Percentiles rank a stretch among this genome's conserved stretches.
Conservation (phyloP, 2,329 filamentous ascomycete species). For the Exophiala bonariae region DNA sequence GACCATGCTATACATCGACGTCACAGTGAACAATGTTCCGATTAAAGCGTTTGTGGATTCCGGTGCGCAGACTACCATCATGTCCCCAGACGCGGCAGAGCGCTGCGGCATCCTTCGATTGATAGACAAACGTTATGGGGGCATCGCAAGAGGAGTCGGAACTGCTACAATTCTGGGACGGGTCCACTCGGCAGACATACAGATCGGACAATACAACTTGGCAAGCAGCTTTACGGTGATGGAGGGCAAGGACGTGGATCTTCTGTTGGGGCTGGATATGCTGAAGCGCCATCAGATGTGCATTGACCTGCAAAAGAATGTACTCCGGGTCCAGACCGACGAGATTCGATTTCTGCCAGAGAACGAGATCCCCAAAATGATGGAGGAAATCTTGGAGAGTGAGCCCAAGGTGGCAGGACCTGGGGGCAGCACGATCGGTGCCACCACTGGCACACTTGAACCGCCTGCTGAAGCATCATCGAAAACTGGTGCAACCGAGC, state of each 20-base stretch:
- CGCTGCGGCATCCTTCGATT: slow-evolving; percentile 94
- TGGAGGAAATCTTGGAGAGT: slow-evolving; percentile 66
- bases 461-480: slow-evolving; percentile 10
- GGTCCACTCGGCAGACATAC: slow-evolving; percentile 93
- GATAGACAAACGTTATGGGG: slow-evolving; percentile 87
- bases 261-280: slow-evolving; percentile 94
- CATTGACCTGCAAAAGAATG: slow-evolving; percentile 83
- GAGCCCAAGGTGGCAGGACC: slow-evolving; percentile 85
- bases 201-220: slow-evolving; percentile 82
- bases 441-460: slow-evolving; percentile 68
- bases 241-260: slow-evolving; percentile 95
- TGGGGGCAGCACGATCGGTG: slow-evolving; percentile 84
- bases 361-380: slow-evolving; percentile 85
- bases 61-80: slow-evolving; percentile 95
- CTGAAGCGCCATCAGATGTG: slow-evolving; percentile 91
- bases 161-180: slow-evolving; percentile 93
- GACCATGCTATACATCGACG: slow-evolving; percentile 93
- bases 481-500: slow-evolving; percentile 2
- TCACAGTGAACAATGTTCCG: slow-evolving; percentile 87
- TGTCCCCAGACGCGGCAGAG: slow-evolving; percentile 92
- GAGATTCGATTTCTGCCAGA: slow-evolving; percentile 90
- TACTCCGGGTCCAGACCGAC: slow-evolving; percentile 82
- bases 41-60: slow-evolving; percentile 98
- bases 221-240: slow-evolving; percentile 98
- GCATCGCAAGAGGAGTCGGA: slow-evolving; percentile 88